Evolutionary conservation across 2,329 filamentous ascomycete genomes (phyloP).

Genomic region (Alternaria hordeiaustralica): DNA sequence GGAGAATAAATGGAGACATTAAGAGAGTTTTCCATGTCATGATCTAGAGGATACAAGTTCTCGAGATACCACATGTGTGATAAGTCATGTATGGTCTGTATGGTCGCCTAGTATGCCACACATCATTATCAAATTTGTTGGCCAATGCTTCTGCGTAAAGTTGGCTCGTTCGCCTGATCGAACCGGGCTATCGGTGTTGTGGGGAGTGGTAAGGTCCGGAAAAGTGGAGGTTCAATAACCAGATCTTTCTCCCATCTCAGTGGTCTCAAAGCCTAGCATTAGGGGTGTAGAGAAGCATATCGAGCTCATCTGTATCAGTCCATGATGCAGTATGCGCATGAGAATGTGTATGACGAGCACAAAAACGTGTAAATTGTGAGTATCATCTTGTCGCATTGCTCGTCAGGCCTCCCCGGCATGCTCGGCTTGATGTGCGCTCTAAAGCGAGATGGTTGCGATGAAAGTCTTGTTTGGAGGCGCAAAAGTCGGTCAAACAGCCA

Average conservation of each 20-base stretch:
- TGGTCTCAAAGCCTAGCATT: background rate
- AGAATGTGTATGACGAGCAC: background rate
- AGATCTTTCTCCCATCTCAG: background rate
- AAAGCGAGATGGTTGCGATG: background rate
- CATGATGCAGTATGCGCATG: background rate
- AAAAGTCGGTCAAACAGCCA: background rate
- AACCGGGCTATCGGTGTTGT: background rate
- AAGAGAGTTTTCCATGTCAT: background rate
- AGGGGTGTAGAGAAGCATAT: too few species aligned
- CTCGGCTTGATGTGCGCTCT: background rate
- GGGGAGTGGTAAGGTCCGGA: background rate
- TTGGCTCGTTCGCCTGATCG: background rate
- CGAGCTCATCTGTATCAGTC: background rate
- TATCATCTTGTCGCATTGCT: background rate
- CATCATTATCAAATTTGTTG: accelerated
- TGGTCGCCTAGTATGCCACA: background rate
- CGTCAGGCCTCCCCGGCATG: background rate
- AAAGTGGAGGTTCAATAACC: background rate
- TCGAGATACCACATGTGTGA: background rate
- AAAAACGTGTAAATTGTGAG: background rate
- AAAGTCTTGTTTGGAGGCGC: background rate
- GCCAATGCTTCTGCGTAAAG: background rate
- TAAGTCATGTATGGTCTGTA: background rate
- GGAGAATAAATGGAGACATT: background rate
- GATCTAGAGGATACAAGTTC: background rate